A percentile compares a stretch with the other conserved stretches of the same genome.
phyloP scores from a whole-genome alignment of 2,329 filamentous ascomycete species.

The Sporothrix variecibatus region DNA sequence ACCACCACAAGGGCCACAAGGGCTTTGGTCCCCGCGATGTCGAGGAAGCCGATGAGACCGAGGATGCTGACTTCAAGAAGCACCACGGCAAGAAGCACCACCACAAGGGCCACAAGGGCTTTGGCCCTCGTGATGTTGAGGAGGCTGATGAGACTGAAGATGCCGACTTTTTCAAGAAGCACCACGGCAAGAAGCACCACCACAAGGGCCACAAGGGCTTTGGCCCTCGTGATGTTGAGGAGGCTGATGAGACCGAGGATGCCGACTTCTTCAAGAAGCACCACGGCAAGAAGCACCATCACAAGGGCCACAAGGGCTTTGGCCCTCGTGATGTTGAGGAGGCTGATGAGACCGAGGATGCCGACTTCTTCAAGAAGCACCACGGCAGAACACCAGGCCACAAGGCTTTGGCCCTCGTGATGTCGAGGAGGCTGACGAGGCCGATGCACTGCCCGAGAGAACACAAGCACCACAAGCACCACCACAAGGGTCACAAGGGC shows the following conservation, averaged over 20 bases:
- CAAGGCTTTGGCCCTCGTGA: too few species aligned
- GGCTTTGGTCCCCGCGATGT: not conserved
- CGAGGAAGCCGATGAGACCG: not conserved
- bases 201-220: not conserved
- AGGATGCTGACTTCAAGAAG: slow-evolving; percentile 7
- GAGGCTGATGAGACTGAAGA: not conserved
- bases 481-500: not conserved
- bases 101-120: slow-evolving; percentile 6
- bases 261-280: not conserved
- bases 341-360: not conserved
- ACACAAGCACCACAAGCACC: not conserved
- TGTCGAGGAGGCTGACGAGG: too few species aligned
- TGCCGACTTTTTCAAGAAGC: not conserved
- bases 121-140: not conserved
- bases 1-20: slow-evolving; percentile 1
- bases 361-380: not conserved
- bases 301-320: too few species aligned
- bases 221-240: not conserved
- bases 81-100: slow-evolving; percentile 17
- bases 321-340: too few species aligned
- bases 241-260: not conserved
- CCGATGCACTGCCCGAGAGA: too few species aligned
- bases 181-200: slow-evolving; percentile 14
- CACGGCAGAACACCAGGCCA: not conserved
- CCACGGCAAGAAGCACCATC: not conserved